These are phyloP conservation scores for Rhizoclosmatium sp. DNA, from an alignment of 192 early-diverging fungal genomes.

Conservation along the genomic window DNA sequence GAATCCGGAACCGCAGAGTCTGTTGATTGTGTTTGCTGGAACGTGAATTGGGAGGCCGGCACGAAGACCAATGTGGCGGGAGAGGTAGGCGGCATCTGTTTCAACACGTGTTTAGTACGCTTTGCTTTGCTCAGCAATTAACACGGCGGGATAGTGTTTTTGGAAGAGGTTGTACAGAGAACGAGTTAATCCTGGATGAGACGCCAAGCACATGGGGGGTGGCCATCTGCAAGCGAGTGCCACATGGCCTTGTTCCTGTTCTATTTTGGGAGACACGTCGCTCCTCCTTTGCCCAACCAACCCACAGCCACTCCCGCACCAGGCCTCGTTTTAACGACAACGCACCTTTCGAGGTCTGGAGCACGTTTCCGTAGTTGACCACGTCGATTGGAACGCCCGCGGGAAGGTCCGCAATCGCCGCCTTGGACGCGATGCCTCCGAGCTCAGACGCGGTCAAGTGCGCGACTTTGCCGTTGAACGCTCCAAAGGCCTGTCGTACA, in stretches of 20 bases:
- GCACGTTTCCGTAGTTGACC: slow-evolving; percentile 95
- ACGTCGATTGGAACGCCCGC: slow-evolving; percentile 77
- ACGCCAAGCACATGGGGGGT: no score
- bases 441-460: slow-evolving; percentile 73
- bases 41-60: slow-evolving; percentile 83
- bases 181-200: no score
- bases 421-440: slow-evolving; percentile 92
- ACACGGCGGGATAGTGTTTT: no score
- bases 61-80: slow-evolving; percentile 92
- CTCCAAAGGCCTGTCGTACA: slow-evolving; percentile 75
- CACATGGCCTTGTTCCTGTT: no score
- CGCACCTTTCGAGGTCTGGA: slow-evolving; percentile 74
- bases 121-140: neutral
- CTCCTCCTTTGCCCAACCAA: no score
- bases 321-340: no score
- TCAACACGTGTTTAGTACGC: neutral
- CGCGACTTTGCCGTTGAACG: slow-evolving; percentile 95
- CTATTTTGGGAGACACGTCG: no score
- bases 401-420: slow-evolving; percentile 81
- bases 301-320: no score
- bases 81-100: slow-evolving; percentile 84
- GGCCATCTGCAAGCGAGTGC: no score
- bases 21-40: slow-evolving; percentile 92
- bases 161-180: no score
- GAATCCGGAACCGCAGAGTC: slow-evolving; percentile 96